Evolutionary conservation across 2,329 filamentous ascomycete genomes (phyloP), one percentile per base, ranked within the genome.

Genomic region (Lanzia echinophila): DNA sequence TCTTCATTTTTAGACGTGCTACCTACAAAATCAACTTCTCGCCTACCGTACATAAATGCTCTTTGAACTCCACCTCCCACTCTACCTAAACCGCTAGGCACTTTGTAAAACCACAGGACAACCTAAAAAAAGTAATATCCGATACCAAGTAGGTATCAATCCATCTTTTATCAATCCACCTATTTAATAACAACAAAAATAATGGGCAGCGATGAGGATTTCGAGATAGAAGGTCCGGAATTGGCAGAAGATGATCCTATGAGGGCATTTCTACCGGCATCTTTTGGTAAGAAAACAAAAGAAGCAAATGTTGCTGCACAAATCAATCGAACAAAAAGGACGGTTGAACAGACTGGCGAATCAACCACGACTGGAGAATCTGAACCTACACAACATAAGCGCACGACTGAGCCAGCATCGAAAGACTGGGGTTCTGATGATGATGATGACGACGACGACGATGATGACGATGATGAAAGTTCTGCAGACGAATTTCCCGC

Each of bases 221-320:
- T 76, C 62, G 75, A 79, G 58, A 72, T 85, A 41, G 79, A 84
- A 62, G 71, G 67, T 22, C 75, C 78, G 17, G 74, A 76, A 33
- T 64, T 84, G 57, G 76, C 78, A 33, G 73, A 72, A 19, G 81
- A 89, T 66, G 86, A 90, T 59, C 83, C 84, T 39, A 79, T 92
- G 76, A 80, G 84, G 65, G 79, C 82, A 48, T 95, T 90, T 67
- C 73, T 96, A 57, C 91, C 92, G 0, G 77, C 84, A 2, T 82
- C 88, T 0, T 96, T 97, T 68, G 92, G 92, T 50, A 95, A 92
- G 69, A 86, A 87, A 68, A 78, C 83, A 36, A 84, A 82, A 62
- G 81, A 84, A 59, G 75, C 87, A 62, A 83, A 95, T 70, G 77
- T 92, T 59, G 81, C 83, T 50, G 85, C 84, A 54, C 91, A 96